Evolutionary conservation across 1,139 yeast species (phyloP).

Genomic region (Geotrichum citri-aurantii): DNA sequence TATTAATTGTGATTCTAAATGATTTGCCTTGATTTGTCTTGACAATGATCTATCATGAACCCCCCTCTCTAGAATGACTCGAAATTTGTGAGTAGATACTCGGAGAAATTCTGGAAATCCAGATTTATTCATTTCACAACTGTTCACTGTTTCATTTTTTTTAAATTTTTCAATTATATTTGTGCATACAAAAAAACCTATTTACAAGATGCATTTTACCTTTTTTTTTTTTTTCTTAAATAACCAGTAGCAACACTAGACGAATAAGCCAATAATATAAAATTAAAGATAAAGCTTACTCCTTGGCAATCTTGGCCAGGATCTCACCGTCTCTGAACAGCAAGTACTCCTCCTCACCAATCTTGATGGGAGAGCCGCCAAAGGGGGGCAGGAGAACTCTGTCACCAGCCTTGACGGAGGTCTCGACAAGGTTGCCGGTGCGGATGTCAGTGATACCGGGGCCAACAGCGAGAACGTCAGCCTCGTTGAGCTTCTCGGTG

Average conservation of each 20-base stretch:
- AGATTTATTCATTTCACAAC: too few species aligned
- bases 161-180: background rate
- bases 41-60: too few species aligned
- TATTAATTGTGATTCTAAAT: too few species aligned
- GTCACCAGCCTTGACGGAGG: slow-evolving; percentile 82
- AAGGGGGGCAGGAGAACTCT: slow-evolving; percentile 86
- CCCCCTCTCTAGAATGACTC: too few species aligned
- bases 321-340: slow-evolving; percentile 81
- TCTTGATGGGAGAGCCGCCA: slow-evolving; percentile 82
- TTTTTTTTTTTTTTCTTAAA: background rate
- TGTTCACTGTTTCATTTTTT: too few species aligned
- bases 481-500: slow-evolving; percentile 79
- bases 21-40: too few species aligned
- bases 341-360: slow-evolving; percentile 59
- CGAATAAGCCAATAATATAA: background rate
- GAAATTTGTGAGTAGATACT: too few species aligned
- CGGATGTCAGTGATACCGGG: slow-evolving; percentile 50
- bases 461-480: slow-evolving; percentile 41
- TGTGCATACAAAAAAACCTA: background rate
- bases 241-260: background rate
- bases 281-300: slow-evolving; percentile 22
- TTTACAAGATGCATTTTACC: background rate
- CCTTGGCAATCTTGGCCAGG: slow-evolving; percentile 70
- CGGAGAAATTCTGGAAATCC: too few species aligned
- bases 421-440: slow-evolving; percentile 60